phyloP scores from a whole-genome alignment of 306 rosid genomes.

The Ormosia semicastrata region DNA sequence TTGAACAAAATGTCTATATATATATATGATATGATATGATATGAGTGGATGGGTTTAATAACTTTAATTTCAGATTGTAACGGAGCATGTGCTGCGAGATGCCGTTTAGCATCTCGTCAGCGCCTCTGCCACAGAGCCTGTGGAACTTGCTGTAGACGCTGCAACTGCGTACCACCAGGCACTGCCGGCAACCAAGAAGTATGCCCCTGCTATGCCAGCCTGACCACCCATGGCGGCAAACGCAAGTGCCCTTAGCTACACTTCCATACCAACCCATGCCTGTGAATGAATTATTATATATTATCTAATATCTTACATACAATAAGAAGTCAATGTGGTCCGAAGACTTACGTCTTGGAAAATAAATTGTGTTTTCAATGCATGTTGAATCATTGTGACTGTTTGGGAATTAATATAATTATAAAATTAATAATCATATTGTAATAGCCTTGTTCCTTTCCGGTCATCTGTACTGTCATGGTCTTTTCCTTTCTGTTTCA shows the following conservation, averaged over 20 bases:
- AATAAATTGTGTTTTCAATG: background rate
- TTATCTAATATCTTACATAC: background rate
- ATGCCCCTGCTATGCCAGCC: conserved; percentile 66
- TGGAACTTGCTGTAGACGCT: conserved; percentile 65
- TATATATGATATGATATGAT: too few species aligned
- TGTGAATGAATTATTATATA: background rate
- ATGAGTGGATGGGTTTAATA: background rate
- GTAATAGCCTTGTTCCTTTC: too few species aligned
- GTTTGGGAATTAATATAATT: background rate
- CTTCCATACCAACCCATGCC: background rate
- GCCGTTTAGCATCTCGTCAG: conserved; percentile 59
- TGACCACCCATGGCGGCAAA: conserved; percentile 62
- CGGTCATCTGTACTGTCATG: too few species aligned
- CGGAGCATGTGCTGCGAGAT: conserved; percentile 53
- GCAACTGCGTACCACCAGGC: conserved; percentile 74
- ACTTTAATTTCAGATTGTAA: conserved; percentile 42
- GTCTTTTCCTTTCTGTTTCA: too few species aligned
- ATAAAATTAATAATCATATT: too few species aligned
- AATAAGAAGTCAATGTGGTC: background rate
- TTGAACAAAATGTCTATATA: background rate
- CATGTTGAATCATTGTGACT: background rate
- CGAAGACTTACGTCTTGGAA: background rate
- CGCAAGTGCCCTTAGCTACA: conserved; percentile 67
- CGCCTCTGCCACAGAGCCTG: conserved; percentile 57
- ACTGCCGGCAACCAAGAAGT: conserved; percentile 60